Evolutionary conservation across 352 stramenopile species (phyloP).

Genomic region (Globisporangium parvum): DNA sequence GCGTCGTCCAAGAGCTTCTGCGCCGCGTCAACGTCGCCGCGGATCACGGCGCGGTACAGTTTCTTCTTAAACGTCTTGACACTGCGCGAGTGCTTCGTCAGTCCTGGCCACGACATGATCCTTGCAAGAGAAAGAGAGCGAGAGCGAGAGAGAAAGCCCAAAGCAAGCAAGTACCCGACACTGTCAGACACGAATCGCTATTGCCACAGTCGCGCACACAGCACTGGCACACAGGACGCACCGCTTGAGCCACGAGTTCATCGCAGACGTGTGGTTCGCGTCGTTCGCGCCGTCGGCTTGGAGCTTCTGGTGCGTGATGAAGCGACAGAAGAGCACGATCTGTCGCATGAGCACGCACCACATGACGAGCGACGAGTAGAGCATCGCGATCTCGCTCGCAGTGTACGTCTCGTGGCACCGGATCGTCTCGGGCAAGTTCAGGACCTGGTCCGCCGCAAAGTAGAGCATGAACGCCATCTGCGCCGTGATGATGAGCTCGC

Average conservation of each 20-base stretch:
- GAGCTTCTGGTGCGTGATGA: constrained; percentile 69
- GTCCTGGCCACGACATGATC: constrained; percentile 25
- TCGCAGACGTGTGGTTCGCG: constrained; percentile 50
- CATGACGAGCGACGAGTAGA: constrained; percentile 52
- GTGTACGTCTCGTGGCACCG: constrained; percentile 30
- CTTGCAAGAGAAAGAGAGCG: constrained; percentile 7
- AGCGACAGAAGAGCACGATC: constrained; percentile 64
- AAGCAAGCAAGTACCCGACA: not conserved
- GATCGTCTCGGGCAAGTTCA: constrained; percentile 40
- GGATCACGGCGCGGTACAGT: constrained; percentile 51
- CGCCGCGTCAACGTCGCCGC: constrained; percentile 36
- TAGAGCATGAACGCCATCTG: constrained; percentile 60
- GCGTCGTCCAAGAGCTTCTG: constrained; percentile 34
- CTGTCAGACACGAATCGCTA: not conserved
- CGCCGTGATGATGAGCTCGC: constrained; percentile 49
- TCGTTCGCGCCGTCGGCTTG: constrained; percentile 64
- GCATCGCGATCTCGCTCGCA: constrained; percentile 33
- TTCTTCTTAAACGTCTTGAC: constrained; percentile 52
- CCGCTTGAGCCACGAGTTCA: constrained; percentile 37
- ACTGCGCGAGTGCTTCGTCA: constrained; percentile 22
- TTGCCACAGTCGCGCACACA: not conserved
- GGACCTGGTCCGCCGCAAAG: constrained; percentile 34
- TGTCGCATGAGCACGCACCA: constrained; percentile 56
- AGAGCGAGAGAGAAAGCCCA: not conserved
- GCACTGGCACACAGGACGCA: not conserved